Conservation (phyloP, 2,329 filamentous ascomycete genomes). For the Paecilomyces sp. region DNA sequence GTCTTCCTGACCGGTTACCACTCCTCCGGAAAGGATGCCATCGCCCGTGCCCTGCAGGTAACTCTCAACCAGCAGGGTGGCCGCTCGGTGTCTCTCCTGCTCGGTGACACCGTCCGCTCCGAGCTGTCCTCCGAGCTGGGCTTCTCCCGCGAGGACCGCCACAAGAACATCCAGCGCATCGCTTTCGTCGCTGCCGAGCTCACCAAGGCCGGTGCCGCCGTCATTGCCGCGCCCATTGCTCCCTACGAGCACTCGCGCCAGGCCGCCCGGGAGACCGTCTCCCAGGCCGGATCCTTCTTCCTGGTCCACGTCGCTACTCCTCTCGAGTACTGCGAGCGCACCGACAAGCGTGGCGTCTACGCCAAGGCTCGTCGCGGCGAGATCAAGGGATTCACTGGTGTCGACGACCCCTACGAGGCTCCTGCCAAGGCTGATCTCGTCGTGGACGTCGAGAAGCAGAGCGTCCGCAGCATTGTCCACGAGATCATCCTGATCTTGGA, state of each 20-base stretch:
- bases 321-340: slow-evolving; percentile 89
- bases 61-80: slow-evolving; percentile 98
- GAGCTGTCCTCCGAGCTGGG: slow-evolving; percentile 93
- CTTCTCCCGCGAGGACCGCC: slow-evolving; percentile 86
- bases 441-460: slow-evolving; percentile 79
- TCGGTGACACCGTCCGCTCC: slow-evolving; percentile 89
- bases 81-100: slow-evolving; percentile 84
- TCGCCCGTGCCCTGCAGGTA: slow-evolving; percentile 90
- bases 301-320: slow-evolving; percentile 91
- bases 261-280: slow-evolving; percentile 72
- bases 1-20: slow-evolving; percentile 96
- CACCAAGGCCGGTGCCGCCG: slow-evolving; percentile 84
- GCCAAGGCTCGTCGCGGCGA: slow-evolving; percentile 73
- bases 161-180: slow-evolving; percentile 92
- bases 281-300: slow-evolving; percentile 85
- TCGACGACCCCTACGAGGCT: slow-evolving; percentile 92
- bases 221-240: slow-evolving; percentile 93
- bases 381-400: slow-evolving; percentile 97
- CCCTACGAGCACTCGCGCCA: slow-evolving; percentile 75
- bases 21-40: slow-evolving; percentile 95
- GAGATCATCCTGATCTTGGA: slow-evolving; percentile 93
- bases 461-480: slow-evolving; percentile 87
- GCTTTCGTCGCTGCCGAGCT: slow-evolving; percentile 94
- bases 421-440: slow-evolving; percentile 75
- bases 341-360: slow-evolving; percentile 89